phyloP scores from a whole-genome alignment of 768 basidiomycete species.

The Rhodosporidiobolus odoratus region DNA sequence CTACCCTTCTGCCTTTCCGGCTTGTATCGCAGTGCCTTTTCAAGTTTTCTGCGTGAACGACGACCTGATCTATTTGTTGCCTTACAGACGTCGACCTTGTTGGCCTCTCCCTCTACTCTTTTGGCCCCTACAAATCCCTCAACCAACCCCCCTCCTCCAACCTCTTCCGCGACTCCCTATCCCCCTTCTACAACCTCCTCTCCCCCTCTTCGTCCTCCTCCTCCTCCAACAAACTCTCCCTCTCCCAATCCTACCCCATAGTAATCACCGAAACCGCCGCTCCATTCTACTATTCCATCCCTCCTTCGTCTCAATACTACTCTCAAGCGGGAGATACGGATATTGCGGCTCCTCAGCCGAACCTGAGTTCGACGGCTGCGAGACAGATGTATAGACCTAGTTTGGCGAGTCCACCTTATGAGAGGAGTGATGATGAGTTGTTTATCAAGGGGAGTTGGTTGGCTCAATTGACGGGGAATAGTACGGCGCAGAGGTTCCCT shows the following conservation, averaged over 20 bases:
- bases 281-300: conserved; percentile 32
- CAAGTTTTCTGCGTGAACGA: background rate
- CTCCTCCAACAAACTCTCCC: conserved; percentile 12
- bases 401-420: conserved; percentile 10
- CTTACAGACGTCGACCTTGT: conserved; percentile 29
- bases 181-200: conserved; percentile 32
- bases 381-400: background rate
- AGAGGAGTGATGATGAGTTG: conserved; percentile 26
- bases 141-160: conserved; percentile 13
- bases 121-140: conserved; percentile 11
- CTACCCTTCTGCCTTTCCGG: too few relatives aligned
- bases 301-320: conserved; percentile 4
- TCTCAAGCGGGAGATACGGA: conserved; percentile 25
- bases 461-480: conserved; percentile 25
- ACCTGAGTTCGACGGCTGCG: background rate
- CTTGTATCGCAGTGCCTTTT: background rate
- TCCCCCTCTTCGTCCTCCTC: background rate
- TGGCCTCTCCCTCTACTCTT: conserved; percentile 32
- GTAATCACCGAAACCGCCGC: conserved; percentile 32
- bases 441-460: conserved; percentile 34
- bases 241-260: conserved; percentile 16
- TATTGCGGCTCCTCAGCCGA: conserved; percentile 17
- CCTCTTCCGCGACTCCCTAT: conserved; percentile 12
- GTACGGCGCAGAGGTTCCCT: conserved; percentile 26
- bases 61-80: background rate